Evolutionary conservation across 192 early-diverging fungal genomes (phyloP), one percentile per base, ranked within the genome.

Genomic region (Chytriomyces hyalinus): DNA sequence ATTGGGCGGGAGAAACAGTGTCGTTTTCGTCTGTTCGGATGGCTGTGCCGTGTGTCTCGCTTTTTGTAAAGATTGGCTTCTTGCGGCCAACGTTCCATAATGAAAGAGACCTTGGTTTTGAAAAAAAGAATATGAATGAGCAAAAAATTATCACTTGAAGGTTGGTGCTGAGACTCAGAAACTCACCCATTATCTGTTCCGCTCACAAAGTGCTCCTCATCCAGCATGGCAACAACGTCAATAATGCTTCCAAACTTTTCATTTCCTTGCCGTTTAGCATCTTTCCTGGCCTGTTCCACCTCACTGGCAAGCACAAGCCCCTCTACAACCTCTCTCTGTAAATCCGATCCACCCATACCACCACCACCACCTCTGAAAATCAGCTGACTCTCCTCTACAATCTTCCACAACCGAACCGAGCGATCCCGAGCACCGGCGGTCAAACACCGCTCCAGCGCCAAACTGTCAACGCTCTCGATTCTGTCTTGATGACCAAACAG

Each of bases 401-500:
- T 93, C 83, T 97, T 97, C 97, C 97, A 99, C 70, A 98, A 78
- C 59, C 98, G 86, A 11, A 91, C 86, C 7, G 96, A 96, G 59
- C 92, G 90, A 82, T 99, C 98, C 46, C 98, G 90, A 9, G 92
- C 87, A 15, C 98, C 98, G 6, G 90, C 85, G 10, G 98, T 93
- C 6, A 99, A 86, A 73, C 96, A 98, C 28, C 94, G 90, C 80
- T 98, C 98, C 49, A 91, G 86, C n/a, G 87, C 84, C 81, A 98
- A 81, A 36, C 92, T 89, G 79, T 92, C 93, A 3, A 99, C 90
- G n/a, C 81, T 76, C 0, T 91, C 88, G 67, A 97, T 92, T 46
- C 84, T 81, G 82, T 99, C 98, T 83, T 98, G 98, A 80, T 99
- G 98, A 43, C 98, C 98, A 88, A 97, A 98, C 11, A 78, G 85